Evolutionary conservation across 495 filamentous ascomycete species (phyloP).

Genomic region (Lichina pygmaea): DNA sequence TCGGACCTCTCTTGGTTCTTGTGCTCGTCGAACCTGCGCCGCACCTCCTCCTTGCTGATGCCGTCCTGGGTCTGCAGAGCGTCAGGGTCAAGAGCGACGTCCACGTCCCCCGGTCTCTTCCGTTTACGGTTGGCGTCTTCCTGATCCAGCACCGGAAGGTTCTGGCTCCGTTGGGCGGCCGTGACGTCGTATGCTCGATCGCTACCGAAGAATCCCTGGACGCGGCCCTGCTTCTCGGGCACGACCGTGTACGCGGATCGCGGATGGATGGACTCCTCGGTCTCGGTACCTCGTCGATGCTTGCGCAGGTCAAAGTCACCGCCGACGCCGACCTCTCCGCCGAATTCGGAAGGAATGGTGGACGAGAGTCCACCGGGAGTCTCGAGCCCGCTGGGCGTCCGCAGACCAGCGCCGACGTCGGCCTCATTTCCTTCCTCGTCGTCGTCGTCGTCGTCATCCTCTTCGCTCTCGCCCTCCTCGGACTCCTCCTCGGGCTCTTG

Average conservation of each 20-base stretch:
- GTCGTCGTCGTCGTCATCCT: constrained; percentile 3
- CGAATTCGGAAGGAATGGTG: constrained; percentile 50
- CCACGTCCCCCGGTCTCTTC: constrained; percentile 87
- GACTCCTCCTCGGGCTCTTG: constrained; percentile 46
- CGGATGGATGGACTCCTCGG: constrained; percentile 50
- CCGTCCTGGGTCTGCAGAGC: constrained; percentile 41
- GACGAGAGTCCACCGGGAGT: constrained; percentile 62
- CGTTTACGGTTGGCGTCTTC: constrained; percentile 62
- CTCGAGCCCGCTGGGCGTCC: constrained; percentile 53
- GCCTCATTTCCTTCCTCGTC: constrained; percentile 7
- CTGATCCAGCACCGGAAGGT: constrained; percentile 47
- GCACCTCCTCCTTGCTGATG: constrained; percentile 36
- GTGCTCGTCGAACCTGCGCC: constrained; percentile 51
- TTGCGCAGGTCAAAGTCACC: constrained; percentile 87
- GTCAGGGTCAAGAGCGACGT: constrained; percentile 72
- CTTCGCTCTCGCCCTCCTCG: constrained; percentile 15
- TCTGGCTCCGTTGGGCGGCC: constrained; percentile 14
- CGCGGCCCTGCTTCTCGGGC: constrained; percentile 56
- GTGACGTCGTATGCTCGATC: constrained; percentile 74
- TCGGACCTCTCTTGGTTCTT: constrained; percentile 44
- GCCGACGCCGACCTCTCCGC: constrained; percentile 40
- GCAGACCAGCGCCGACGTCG: constrained; percentile 31
- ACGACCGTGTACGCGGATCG: constrained; percentile 70
- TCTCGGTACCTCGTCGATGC: constrained; percentile 60
- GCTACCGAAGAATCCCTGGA: constrained; percentile 86